Evolutionary conservation across 331 rosid genomes (phyloP).

Genomic region (Malus hybrid): DNA sequence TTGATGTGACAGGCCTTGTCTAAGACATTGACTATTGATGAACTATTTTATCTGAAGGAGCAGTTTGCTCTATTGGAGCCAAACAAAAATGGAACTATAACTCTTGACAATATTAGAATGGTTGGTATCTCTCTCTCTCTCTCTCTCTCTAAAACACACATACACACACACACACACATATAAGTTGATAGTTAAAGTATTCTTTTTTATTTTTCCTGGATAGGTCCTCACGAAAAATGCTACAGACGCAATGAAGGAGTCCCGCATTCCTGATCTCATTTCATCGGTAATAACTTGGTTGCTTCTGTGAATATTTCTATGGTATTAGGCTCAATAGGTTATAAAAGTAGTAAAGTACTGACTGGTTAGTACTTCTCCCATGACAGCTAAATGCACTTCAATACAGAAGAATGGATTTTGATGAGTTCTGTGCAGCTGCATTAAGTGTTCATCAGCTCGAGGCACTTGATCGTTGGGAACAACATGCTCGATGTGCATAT

Average conservation of each 20-base stretch:
- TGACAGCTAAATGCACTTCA: slow-evolving; percentile 84
- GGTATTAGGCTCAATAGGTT: slow-evolving; percentile 13
- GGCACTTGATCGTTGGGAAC: slow-evolving; percentile 97
- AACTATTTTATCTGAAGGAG: slow-evolving; percentile 78
- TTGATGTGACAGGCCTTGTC: slow-evolving; percentile 72
- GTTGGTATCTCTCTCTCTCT: slow-evolving; percentile 26
- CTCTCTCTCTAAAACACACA: not conserved
- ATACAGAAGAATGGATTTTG: slow-evolving; percentile 98
- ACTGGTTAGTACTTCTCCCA: slow-evolving; percentile 14
- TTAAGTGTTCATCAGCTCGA: slow-evolving; percentile 93
- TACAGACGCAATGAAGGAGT: slow-evolving; percentile 95
- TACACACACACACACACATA: not conserved
- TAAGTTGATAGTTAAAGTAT: slow-evolving; percentile 9
- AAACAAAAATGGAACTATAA: slow-evolving; percentile 76
- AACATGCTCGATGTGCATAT: slow-evolving; percentile 89
- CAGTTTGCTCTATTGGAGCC: slow-evolving; percentile 81
- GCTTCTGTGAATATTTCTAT: slow-evolving; percentile 6
- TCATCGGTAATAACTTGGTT: slow-evolving; percentile 46
- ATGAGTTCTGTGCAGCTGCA: slow-evolving; percentile 94
- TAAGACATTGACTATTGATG: slow-evolving; percentile 83
- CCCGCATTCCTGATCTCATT: slow-evolving; percentile 72
- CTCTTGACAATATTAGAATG: slow-evolving; percentile 63
- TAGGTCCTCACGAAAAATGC: slow-evolving; percentile 77
- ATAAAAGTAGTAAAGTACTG: slow-evolving; percentile 1
- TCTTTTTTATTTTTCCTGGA: slow-evolving; percentile 21